Evolutionary conservation across 2,329 filamentous ascomycete genomes (phyloP).

Genomic region (Verticillium tricorpus): DNA sequence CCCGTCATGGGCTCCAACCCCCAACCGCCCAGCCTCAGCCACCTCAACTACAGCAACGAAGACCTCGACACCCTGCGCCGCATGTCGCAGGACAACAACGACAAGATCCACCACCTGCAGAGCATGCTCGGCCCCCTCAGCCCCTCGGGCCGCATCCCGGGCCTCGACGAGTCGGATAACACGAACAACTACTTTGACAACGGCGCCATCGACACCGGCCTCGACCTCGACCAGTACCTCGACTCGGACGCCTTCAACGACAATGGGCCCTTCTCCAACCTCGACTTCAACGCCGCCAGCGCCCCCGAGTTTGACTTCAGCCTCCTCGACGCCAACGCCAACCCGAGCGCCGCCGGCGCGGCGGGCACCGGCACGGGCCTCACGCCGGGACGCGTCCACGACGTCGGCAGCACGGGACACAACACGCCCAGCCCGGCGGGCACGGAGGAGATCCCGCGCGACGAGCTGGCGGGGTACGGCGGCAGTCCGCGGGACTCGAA

Average conservation of each 20-base stretch:
- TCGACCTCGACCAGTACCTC: constrained; percentile 49
- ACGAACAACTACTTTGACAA: constrained; percentile 20
- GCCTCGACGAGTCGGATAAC: constrained; percentile 44
- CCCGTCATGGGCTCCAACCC: constrained; percentile 42
- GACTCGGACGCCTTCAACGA: constrained; percentile 38
- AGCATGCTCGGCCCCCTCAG: constrained; percentile 74
- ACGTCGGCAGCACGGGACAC: neutral
- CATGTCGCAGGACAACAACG: constrained; percentile 74
- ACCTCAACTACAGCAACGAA: constrained; percentile 60
- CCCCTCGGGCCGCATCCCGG: constrained; percentile 74
- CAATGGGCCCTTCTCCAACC: constrained; percentile 35
- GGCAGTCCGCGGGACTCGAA: constrained; percentile 26
- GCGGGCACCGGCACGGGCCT: neutral
- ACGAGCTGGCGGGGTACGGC: constrained; percentile 30
- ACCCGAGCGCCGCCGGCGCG: constrained; percentile 19
- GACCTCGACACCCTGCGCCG: constrained; percentile 77
- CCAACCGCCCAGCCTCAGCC: constrained; percentile 48
- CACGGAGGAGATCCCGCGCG: constrained; percentile 46
- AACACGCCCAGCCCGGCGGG: constrained; percentile 41
- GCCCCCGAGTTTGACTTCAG: constrained; percentile 46
- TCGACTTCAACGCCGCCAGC: constrained; percentile 35
- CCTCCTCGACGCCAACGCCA: constrained; percentile 32
- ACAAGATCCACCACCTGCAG: constrained; percentile 70
- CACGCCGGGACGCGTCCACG: constrained; percentile 12
- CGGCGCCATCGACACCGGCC: constrained; percentile 27